phyloP scores from a whole-genome alignment of 768 basidiomycete genomes.

The Xerocomellus intermedius region DNA sequence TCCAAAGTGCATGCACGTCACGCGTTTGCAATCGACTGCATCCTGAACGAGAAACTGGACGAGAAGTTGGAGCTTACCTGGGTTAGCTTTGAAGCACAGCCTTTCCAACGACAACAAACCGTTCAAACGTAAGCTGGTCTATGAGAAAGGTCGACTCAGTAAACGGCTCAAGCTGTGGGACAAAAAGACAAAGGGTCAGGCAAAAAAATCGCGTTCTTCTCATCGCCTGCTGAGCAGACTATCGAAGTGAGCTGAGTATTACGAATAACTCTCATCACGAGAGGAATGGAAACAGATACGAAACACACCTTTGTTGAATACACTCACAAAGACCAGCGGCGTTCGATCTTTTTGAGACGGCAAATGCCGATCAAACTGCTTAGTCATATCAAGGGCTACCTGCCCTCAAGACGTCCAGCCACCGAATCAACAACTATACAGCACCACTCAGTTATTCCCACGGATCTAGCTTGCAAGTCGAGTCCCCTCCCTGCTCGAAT shows the following conservation, averaged over 20 bases:
- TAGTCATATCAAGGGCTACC: slow-evolving; percentile 1
- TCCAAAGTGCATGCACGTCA: slow-evolving; percentile 65
- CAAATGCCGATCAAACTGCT: not conserved
- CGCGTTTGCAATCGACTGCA: slow-evolving; percentile 46
- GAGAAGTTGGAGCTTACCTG: slow-evolving; percentile 15
- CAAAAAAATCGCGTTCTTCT: slow-evolving; percentile 48
- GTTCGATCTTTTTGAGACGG: not conserved
- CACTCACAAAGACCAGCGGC: not conserved
- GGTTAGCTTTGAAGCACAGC: not conserved
- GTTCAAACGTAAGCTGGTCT: not conserved
- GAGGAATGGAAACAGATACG: not conserved
- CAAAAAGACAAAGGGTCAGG: slow-evolving; percentile 34
- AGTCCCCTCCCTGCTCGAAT: not conserved
- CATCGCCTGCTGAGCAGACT: slow-evolving; percentile 44
- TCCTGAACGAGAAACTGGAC: slow-evolving; percentile 33
- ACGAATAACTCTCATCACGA: slow-evolving; percentile 34
- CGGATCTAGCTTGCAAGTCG: not conserved
- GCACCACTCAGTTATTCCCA: slow-evolving; percentile 22
- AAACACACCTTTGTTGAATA: slow-evolving; percentile 7
- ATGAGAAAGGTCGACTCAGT: not conserved
- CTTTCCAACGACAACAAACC: not conserved
- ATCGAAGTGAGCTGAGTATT: slow-evolving; percentile 70
- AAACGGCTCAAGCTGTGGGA: not conserved
- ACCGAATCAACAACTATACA: slow-evolving; percentile 32
- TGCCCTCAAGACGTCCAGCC: slow-evolving; percentile 29